Conservation (phyloP, 495 filamentous ascomycete genomes). For the Podospora didyma region DNA sequence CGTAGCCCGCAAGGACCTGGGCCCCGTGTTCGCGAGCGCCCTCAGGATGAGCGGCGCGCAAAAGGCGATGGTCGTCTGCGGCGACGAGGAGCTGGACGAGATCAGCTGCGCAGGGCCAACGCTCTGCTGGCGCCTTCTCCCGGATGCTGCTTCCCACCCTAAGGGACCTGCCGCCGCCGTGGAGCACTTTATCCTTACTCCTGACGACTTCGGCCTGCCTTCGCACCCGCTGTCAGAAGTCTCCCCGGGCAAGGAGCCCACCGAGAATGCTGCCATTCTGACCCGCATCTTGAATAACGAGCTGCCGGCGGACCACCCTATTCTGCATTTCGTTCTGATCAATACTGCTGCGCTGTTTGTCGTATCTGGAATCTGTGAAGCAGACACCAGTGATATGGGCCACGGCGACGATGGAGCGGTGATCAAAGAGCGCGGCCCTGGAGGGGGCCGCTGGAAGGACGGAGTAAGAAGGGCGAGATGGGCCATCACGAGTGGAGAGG, state of each 20-base stretch:
- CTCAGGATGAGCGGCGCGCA: slow-evolving; percentile 68
- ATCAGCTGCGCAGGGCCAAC: slow-evolving; percentile 83
- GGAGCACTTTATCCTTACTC: slow-evolving; percentile 70
- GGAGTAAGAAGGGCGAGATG: slow-evolving; percentile 80
- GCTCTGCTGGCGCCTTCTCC: slow-evolving; percentile 74
- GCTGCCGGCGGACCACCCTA: slow-evolving; percentile 69
- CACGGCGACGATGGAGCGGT: slow-evolving; percentile 61
- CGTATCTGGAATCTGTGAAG: slow-evolving; percentile 79
- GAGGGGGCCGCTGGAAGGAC: slow-evolving; percentile 86
- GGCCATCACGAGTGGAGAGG: slow-evolving; percentile 76
- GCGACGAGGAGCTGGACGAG: slow-evolving; percentile 92
- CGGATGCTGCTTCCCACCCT: slow-evolving; percentile 36
- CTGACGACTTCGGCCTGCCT: slow-evolving; percentile 79
- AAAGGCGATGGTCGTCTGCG: slow-evolving; percentile 90
- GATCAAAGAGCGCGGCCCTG: slow-evolving; percentile 74
- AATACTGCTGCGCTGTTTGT: slow-evolving; percentile 89
- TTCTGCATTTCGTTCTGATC: slow-evolving; percentile 88
- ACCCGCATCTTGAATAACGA: slow-evolving; percentile 70
- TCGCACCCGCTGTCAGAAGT: slow-evolving; percentile 71
- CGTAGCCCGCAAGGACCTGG: slow-evolving; percentile 80
- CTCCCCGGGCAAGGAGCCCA: slow-evolving; percentile 76
- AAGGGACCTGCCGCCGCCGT: slow-evolving; percentile 51
- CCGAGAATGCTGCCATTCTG: slow-evolving; percentile 82
- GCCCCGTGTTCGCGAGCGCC: slow-evolving; percentile 82
- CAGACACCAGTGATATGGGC: slow-evolving; percentile 71